phyloP scores from a whole-genome alignment of 192 early-diverging fungal species.

The Coemansia sp. region DNA sequence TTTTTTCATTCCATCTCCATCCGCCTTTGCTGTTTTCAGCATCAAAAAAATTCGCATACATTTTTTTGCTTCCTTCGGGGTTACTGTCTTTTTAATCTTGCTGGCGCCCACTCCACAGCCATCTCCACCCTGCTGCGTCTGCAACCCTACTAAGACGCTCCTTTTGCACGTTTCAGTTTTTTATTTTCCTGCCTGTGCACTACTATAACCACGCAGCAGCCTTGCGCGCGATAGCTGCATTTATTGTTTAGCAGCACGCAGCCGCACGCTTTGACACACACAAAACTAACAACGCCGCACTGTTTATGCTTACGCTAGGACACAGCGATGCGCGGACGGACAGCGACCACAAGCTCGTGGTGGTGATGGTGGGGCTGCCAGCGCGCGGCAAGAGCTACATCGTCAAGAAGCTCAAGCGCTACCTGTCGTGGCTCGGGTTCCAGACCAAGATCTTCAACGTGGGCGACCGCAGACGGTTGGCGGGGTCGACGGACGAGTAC shows the following conservation, averaged over 20 bases:
- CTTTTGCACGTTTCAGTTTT: neutral
- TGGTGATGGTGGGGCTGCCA: slow-evolving; percentile 97
- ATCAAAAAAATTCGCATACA: too few relatives aligned
- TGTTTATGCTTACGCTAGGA: slow-evolving; percentile 41
- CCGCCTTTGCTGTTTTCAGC: too few relatives aligned
- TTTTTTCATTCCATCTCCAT: too few relatives aligned
- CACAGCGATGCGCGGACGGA: slow-evolving; percentile 60
- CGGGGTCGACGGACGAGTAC: slow-evolving; percentile 44
- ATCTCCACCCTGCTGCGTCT: neutral
- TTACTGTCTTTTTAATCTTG: neutral
- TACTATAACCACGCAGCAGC: too few relatives aligned
- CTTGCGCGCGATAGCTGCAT: too few relatives aligned
- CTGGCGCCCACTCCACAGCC: neutral
- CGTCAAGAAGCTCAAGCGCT: slow-evolving; percentile 92
- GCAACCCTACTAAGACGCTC: neutral
- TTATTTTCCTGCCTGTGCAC: neutral
- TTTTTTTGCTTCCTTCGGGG: neutral
- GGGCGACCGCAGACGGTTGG: slow-evolving; percentile 85
- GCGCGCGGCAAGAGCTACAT: slow-evolving; percentile 96
- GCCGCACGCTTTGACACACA: too few relatives aligned
- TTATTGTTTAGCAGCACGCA: too few relatives aligned
- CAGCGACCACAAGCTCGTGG: slow-evolving; percentile 84
- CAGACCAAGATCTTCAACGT: slow-evolving; percentile 90
- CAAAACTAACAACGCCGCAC: neutral
- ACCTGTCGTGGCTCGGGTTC: slow-evolving; percentile 80